phyloP scores from a whole-genome alignment of 2,329 filamentous ascomycete genomes.

The Knufia fluminis region DNA sequence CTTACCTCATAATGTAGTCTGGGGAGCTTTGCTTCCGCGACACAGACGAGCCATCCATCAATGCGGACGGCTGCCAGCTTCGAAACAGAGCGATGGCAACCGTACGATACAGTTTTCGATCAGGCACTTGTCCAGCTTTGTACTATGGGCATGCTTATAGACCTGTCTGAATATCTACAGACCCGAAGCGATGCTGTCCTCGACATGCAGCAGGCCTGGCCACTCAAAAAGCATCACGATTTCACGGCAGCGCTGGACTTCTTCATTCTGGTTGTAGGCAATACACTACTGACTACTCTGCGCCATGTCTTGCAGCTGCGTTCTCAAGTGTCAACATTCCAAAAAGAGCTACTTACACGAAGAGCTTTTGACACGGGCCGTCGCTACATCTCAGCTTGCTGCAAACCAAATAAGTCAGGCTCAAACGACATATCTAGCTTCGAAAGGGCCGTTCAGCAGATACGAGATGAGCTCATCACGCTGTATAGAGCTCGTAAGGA shows the following conservation, averaged over 20 bases:
- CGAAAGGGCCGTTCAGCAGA: background rate
- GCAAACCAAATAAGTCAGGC: background rate
- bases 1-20: background rate
- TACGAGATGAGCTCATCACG: background rate
- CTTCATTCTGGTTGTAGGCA: background rate
- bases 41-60: background rate
- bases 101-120: background rate
- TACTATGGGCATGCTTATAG: background rate
- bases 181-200: background rate
- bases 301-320: background rate
- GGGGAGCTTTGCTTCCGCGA: background rate
- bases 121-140: slow-evolving; percentile 1
- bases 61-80: background rate
- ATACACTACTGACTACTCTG: background rate
- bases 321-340: background rate
- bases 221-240: background rate
- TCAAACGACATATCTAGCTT: background rate
- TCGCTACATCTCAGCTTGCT: background rate
- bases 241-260: slow-evolving; percentile 1
- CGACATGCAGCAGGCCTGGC: slow-evolving; percentile 1
- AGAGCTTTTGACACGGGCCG: background rate
- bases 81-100: background rate
- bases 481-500: background rate
- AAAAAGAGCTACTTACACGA: background rate
- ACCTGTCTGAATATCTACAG: slow-evolving; percentile 1